Evolutionary conservation across 176 grass and related monocot species (phyloP), one percentile per base, ranked within the genome.

Genomic region (Themeda triandra): DNA sequence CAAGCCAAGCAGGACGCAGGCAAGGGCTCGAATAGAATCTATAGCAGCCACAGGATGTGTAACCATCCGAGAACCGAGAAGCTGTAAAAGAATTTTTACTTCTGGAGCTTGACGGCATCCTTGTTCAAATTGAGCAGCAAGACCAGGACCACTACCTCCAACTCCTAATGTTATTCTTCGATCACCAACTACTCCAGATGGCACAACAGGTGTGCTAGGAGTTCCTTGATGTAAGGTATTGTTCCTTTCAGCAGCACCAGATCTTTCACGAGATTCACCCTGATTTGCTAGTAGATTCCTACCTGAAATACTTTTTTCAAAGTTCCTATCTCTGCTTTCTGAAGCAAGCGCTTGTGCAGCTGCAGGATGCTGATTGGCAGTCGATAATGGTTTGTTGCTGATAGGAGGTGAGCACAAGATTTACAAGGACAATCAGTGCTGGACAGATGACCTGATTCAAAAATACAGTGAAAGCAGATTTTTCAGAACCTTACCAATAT

Each of bases 81-180:
- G 92, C 87, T 95, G 93, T 64, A 98, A 86, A 71, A 98, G 87
- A 84, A 98, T 89, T 73, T 98, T 98, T 87, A 98, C 89, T 91
- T 95, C 93, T 71, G 93, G 86, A 76, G 96, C 96, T 83, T 98
- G 96, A 73, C 86, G 93, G 83, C 95, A 98, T 36, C 81, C 93
- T 83, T 95, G 96, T 93, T 98, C 96, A 85, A 98, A 71, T 86
- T 95, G 96, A 80, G 96, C 96, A 81, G 96, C 96, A 91, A 93
- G 93, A 81, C 96, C 96, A 69, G 93, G 87, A 84, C 91, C 94
- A 13, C 96, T 93, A 78, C 81, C 83, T 82, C 96, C 96, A 82
- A 86, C 90, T 49, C 96, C 96, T 80, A 98, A 84, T 13, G 91
- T 88, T n/a, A n/a, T n/a, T n/a, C n/a, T n/a, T n/a, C n/a, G n/a